Evolutionary conservation across 2,329 filamentous ascomycete genomes (phyloP), one percentile per base, ranked within the genome.

Genomic region (Hymenotorrendiella dingleyae): DNA sequence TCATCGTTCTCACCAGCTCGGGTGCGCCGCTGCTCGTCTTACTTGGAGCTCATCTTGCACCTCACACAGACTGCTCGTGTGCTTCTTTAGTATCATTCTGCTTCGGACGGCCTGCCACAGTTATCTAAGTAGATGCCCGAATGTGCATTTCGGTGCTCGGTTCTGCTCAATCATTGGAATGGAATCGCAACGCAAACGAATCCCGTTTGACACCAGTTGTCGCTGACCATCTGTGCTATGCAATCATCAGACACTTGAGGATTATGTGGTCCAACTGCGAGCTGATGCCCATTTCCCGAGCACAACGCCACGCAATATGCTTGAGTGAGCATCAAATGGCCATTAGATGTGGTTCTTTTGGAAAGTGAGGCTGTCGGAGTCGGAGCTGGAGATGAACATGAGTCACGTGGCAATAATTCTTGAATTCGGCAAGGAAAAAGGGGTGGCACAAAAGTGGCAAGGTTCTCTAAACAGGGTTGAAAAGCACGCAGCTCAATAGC

Each of bases 21-120:
- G 43, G 33, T 34, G 17, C 38, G 22, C 35, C 47, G 42, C 23
- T 34, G 14, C 22, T n/a, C 40, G 39, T 53, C 45, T 51, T 47
- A 51, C 46, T 37, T 45, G 38, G 42, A 49, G 40, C 22, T 45
- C 26, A 51, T 53, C 41, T 49, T 48, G 46, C 52, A 41, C 34
- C 14, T 42, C 33, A 37, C 33, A 45, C 43, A 34, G 14, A n/a
- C 29, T 29, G 29, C 19, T 27, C 28, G 39, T 35, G 37, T 39
- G 29, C 22, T 21, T 38, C 11, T 39, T 22, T 32, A 9, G 12
- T n/a, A 22, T 12, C 24, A 40, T 40, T 27, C 27, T n/a, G n/a
- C 17, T 33, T 22, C 19, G 37, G 27, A 17, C 27, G 27, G 28
- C n/a, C 28, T 27, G 37, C 20, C 14, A 32, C 14, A 32, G 23